Evolutionary conservation across 805 yeast species (phyloP), one percentile per base, ranked within the genome.

Genomic region (Wickerhamiella domercqiae): DNA sequence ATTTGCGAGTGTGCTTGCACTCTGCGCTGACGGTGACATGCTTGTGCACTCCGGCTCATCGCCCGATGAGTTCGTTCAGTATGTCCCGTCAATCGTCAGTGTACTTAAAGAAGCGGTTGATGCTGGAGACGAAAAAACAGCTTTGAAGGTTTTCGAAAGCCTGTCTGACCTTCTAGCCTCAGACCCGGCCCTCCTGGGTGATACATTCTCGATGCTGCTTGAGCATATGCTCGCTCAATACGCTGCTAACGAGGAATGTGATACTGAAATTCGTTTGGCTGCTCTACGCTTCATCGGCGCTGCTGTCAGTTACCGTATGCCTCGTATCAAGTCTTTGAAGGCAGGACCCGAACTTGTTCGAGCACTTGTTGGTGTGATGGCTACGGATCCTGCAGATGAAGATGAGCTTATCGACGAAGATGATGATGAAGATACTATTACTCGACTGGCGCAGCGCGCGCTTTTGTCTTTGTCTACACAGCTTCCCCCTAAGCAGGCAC

Each of bases 401-500:
- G 80, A 73, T 38, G 90, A 79, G 47, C 78, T 72, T 32, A 79
- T 72, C 38, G 76, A 70, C 25, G 87, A 78, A 55, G 93, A 84
- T 50, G 87, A 81, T 48, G 95, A 84, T 62, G 97, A 87, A 60
- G 78, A 74, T 52, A 70, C 75, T 39, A 93, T 94, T 39, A 60
- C 75, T 32, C 59, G 78, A 36, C 68, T 83, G 47, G 94, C 93
- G 13, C 67, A 84, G 50, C 73, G 94, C 61, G 64, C 87, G 41
- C 58, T 90, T 38, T 79, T 82, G 37, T 71, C 72, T 52, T 73
- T 87, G 47, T 72, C 97, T 14, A 64, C 76, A 32, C 84, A 78
- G 52, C 67, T 90, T 51, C 95, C 99, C 38, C 94, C 97, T 35
- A 71, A 83, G 31, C 98, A 90, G 59, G 93, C 81, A 39, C 75